These are phyloP conservation scores for Plasmopara viticola DNA, from an alignment of 352 stramenopile genomes.

Conservation along the genomic window DNA sequence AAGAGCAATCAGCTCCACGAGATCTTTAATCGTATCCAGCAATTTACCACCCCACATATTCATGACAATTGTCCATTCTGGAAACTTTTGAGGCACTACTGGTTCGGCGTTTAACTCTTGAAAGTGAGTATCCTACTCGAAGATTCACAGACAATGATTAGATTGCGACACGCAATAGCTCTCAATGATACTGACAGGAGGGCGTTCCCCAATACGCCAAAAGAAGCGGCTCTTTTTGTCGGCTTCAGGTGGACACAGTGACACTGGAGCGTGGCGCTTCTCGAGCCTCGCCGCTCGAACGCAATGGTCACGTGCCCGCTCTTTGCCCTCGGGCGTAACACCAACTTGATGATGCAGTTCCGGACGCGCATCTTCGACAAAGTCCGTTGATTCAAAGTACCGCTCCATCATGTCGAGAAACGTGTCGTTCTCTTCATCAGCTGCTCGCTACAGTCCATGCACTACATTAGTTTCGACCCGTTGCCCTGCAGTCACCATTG, in stretches of 20 bases:
- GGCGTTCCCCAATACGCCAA: constrained; percentile 86
- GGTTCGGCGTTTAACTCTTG: constrained; percentile 81
- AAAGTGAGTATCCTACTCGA: constrained; percentile 61
- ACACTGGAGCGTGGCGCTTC: constrained; percentile 62
- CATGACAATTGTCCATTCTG: constrained; percentile 86
- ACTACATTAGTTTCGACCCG: constrained; percentile 2
- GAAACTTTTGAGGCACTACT: constrained; percentile 79
- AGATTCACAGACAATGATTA: not conserved
- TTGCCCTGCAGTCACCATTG: not conserved
- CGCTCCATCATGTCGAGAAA: constrained; percentile 93
- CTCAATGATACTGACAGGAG: constrained; percentile 13
- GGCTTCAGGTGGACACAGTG: constrained; percentile 81
- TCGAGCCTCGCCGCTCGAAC: constrained; percentile 40
- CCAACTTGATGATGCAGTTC: constrained; percentile 88
- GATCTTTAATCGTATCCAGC: constrained; percentile 62
- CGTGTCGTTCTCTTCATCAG: constrained; percentile 62
- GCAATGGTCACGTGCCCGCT: constrained; percentile 85
- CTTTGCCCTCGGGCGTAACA: constrained; percentile 82
- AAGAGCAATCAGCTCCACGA: constrained; percentile 84
- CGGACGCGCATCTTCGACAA: constrained; percentile 79
- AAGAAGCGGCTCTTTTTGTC: constrained; percentile 95
- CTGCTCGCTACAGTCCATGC: constrained; percentile 35
- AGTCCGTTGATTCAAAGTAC: constrained; percentile 89
- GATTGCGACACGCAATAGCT: not conserved
- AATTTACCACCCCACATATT: constrained; percentile 91